phyloP scores from a whole-genome alignment of 352 stramenopile genomes.

The Pseudoperonospora humuli region DNA sequence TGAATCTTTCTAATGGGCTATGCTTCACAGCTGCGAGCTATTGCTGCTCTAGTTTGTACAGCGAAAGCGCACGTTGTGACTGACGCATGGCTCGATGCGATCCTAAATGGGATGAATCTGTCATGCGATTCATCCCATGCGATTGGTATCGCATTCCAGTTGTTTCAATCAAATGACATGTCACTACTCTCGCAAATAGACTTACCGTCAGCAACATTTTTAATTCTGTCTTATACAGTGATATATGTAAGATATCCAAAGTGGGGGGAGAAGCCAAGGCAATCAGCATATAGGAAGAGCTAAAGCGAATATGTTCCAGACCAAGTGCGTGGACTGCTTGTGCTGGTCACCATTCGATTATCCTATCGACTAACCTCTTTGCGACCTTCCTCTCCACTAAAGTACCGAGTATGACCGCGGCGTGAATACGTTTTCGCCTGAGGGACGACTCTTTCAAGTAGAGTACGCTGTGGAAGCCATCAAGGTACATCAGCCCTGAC shows the following conservation, averaged over 20 bases:
- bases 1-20: too few relatives aligned
- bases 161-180: too few relatives aligned
- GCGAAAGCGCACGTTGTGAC: too few relatives aligned
- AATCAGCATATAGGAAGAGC: slow-evolving; percentile 7
- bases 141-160: too few relatives aligned
- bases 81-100: too few relatives aligned
- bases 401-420: slow-evolving; percentile 99
- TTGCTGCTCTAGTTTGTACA: too few relatives aligned
- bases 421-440: slow-evolving; percentile 99
- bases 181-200: too few relatives aligned
- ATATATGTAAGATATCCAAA: slow-evolving; percentile 32
- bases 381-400: neutral
- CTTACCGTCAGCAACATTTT: slow-evolving; percentile 2
- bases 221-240: slow-evolving; percentile 17
- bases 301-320: slow-evolving; percentile 45
- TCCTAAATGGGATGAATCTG: too few relatives aligned
- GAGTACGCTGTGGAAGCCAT: slow-evolving; percentile 99
- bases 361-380: neutral
- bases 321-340: slow-evolving; percentile 30
- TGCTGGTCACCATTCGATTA: neutral
- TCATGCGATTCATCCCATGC: too few relatives aligned
- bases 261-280: slow-evolving; percentile 23
- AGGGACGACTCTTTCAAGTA: slow-evolving; percentile 98
- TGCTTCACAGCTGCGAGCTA: too few relatives aligned
- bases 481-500: too few relatives aligned